These are phyloP conservation scores for Tarenaya hassleriana DNA, from an alignment of 345 rosid species.

Conservation along the genomic window DNA sequence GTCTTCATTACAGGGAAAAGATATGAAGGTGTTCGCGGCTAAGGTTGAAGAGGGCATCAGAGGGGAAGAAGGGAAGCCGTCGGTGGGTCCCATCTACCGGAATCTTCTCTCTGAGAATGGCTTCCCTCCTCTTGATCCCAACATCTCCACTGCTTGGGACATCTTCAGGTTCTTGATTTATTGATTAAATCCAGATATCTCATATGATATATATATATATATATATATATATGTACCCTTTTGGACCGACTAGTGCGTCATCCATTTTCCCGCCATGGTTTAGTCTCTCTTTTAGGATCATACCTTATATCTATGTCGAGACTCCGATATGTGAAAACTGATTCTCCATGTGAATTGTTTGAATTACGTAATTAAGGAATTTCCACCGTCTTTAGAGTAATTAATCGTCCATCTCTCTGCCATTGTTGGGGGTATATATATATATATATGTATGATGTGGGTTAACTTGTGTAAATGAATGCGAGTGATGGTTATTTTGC, in stretches of 20 bases:
- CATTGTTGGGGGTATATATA: too few species aligned
- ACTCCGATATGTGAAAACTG: too few species aligned
- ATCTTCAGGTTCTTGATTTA: constrained; percentile 55
- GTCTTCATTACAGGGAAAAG: neutral
- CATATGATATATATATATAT: neutral
- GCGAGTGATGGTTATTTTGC: constrained; percentile 6
- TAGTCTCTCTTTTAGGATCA: too few species aligned
- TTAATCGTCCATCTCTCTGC: too few species aligned
- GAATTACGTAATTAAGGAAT: too few species aligned
- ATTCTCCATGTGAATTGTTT: too few species aligned
- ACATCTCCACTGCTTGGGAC: constrained; percentile 66
- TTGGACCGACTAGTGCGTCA: neutral
- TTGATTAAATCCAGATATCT: neutral
- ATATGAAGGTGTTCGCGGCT: constrained; percentile 62
- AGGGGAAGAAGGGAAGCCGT: constrained; percentile 65
- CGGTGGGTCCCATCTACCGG: constrained; percentile 84
- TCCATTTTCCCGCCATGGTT: too few species aligned
- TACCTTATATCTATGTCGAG: too few species aligned
- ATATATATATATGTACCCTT: neutral
- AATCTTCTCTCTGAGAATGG: constrained; percentile 54
- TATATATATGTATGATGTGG: neutral
- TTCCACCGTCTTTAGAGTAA: too few species aligned
- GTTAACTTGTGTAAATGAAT: neutral
- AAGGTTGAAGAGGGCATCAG: constrained; percentile 72
- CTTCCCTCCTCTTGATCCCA: constrained; percentile 52